Base-by-base conservation (phyloP, 441 rosid species). In the Populus hybrid region DNA sequence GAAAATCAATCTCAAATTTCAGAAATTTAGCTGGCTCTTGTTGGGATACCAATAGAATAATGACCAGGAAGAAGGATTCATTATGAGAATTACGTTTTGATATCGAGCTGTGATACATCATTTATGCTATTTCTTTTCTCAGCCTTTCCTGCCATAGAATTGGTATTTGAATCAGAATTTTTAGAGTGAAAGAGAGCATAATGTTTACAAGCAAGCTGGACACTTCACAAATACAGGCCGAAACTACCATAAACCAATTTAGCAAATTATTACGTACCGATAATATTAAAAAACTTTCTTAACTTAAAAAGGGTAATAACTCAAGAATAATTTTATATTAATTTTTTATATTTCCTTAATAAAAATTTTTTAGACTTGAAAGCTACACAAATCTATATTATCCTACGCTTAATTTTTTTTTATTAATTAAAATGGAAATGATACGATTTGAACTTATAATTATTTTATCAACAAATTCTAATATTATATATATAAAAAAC, bases 91-190 rank as follows among this genome's bases (percentile, higher is more conserved):
- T 89, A 93, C 97, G 89, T 85, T 90, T 83, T 88, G 28, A 74
- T 67, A 76, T 90, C 97, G 10, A 87, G 77, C 70, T 81, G 92
- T 77, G 90, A 78, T 35, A 83, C 34, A 78, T 90, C 93, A 77
- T 79, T 78, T 42, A 73, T 68, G 77, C 78, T 82, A 59, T 69
- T 79, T 85, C 85, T 89, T 78, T 78, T 89, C 78, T 86, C 93
- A 65, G 79, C 77, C 81, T 84, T 91, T 76, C 93, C 99, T 92
- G 91, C 86, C 85, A 79, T 32, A 75, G 20, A 74, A 78, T 76
- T 54, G 9, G 61, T 59, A 59, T 23, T 59, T 68, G 68, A 10
- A 24, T 73, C 61, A 68, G 69, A 36, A 23, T 65, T 14, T 21
- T 26, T 9, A 1, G 28, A 21, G 28, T 23, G 0, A 63, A 63